Base-by-base conservation (phyloP, 257 asterid species). In the Gentiana dahurica region DNA sequence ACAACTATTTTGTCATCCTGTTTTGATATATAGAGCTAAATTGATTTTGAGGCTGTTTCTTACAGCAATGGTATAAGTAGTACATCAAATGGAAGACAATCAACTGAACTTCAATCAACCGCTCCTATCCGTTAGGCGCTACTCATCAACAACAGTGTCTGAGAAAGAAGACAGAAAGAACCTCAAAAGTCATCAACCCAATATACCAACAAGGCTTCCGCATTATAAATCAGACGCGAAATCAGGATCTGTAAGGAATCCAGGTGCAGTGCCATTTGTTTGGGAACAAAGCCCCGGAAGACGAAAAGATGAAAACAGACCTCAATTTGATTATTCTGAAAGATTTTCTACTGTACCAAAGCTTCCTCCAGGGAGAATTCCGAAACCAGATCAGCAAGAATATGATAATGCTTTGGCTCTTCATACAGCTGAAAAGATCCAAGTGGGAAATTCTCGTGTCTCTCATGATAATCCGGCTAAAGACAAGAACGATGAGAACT, bases 231-330 rank as follows among this genome's bases (percentile, higher is more conserved):
- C 95, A 10, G 87, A 87, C 35, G 74, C 83, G 12, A 88, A 83
- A 55, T 88, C 97, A 1, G 98, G 98, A 7, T 95, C 89, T 0
- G 74, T 81, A 41, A 72, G 81, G 2, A 73, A 75, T n/a, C 77
- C 87, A 0, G 95, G 92, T 49, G 63, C 75, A 5, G 86, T 86
- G 36, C 97, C 97, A n/a, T 89, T 89, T 37, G 43, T 36, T 3
- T 86, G 97, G 97, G 97, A 89, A 57, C 83, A 62, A 55, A 71
- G 56, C 56, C 97, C 95, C 15, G 97, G 97, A 64, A 71, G 50
- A 63, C 88, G 95, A 8, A 86, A 84, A 73, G 72, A 75, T 54
- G 80, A 68, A 43, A 35, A 36, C 37, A 75, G 38, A 39, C 66
- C 60, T 24, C 67, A 59, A 44, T 15, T 60, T 53, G 55, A 34